A percentile compares a stretch with the other conserved stretches of the same genome.
These are phyloP conservation scores for Xylaria sp. DNA, from an alignment of 2,329 filamentous ascomycete genomes.

Conservation along the genomic window DNA sequence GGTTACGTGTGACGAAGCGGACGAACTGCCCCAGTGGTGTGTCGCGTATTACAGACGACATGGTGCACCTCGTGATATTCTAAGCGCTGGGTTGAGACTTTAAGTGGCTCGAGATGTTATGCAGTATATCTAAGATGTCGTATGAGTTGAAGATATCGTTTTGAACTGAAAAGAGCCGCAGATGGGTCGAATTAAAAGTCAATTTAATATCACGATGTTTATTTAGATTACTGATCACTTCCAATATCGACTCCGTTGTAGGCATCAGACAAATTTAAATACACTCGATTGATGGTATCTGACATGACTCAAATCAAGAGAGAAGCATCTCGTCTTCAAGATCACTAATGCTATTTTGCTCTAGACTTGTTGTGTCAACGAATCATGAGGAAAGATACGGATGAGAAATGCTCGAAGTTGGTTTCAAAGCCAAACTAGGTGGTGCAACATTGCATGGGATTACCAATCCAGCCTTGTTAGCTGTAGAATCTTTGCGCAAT, in stretches of 20 bases:
- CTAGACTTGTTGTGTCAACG: neutral
- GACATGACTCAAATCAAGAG: slow-evolving; percentile 7
- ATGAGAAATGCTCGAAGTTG: slow-evolving; percentile 12
- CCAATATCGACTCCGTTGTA: neutral
- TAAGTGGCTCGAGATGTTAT: neutral
- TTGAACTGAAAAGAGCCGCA: neutral
- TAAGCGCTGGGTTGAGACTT: neutral
- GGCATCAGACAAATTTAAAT: neutral
- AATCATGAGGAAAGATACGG: slow-evolving; percentile 5
- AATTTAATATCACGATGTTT: neutral
- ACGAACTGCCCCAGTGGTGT: slow-evolving; percentile 46
- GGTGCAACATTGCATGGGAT: slow-evolving; percentile 11
- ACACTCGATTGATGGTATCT: slow-evolving; percentile 1
- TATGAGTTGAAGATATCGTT: neutral
- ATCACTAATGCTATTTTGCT: slow-evolving; percentile 10
- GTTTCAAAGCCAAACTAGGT: slow-evolving; percentile 12
- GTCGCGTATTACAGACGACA: slow-evolving; percentile 39
- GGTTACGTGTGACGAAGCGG: slow-evolving; percentile 46
- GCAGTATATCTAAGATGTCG: neutral
- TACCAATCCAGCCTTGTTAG: slow-evolving; percentile 15
- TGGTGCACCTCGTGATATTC: neutral
- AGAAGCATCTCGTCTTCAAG: neutral
- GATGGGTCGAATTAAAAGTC: neutral
- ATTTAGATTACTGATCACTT: neutral
- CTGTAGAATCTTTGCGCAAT: neutral